These are phyloP conservation scores for Nannochloris sp. DNA, from an alignment of 139 green algal genomes.

Conservation along the genomic window DNA sequence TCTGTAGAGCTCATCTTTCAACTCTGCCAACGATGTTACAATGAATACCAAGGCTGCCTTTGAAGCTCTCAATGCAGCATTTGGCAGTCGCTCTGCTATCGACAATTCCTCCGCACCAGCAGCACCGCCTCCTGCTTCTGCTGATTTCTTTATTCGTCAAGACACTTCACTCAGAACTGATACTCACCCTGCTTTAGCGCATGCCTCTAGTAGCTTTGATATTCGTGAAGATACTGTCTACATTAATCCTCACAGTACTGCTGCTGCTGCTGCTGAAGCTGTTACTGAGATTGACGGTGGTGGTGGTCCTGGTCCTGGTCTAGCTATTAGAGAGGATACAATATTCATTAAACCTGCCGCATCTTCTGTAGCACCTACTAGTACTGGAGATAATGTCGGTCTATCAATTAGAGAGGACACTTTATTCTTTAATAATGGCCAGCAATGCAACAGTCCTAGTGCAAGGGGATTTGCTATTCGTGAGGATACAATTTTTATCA, in stretches of 20 bases:
- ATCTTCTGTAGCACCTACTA: not conserved
- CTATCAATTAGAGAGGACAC: slow-evolving; percentile 13
- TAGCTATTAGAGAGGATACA: slow-evolving; percentile 19
- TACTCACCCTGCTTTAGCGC: too few species aligned
- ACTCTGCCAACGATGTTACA: not conserved
- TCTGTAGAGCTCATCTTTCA: too few species aligned
- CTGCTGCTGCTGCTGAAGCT: too few species aligned
- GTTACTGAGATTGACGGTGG: not conserved
- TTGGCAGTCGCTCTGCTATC: too few species aligned
- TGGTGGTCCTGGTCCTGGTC: not conserved
- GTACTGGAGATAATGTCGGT: too few species aligned
- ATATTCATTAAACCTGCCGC: slow-evolving; percentile 1
- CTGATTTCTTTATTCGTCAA: too few species aligned
- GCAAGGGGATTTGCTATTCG: not conserved
- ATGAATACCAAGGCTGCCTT: not conserved
- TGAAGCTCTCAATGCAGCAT: not conserved
- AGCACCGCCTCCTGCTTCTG: too few species aligned
- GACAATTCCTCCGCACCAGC: too few species aligned
- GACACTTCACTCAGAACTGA: not conserved
- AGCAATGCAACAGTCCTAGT: not conserved
- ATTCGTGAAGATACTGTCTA: slow-evolving; percentile 13
- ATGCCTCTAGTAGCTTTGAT: too few species aligned
- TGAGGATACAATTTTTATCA: not conserved
- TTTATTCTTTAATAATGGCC: slow-evolving; percentile 1
- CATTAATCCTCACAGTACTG: not conserved